These are phyloP conservation scores for Cubamyces lactineus DNA, from an alignment of 768 basidiomycete species.

Conservation along the genomic window DNA sequence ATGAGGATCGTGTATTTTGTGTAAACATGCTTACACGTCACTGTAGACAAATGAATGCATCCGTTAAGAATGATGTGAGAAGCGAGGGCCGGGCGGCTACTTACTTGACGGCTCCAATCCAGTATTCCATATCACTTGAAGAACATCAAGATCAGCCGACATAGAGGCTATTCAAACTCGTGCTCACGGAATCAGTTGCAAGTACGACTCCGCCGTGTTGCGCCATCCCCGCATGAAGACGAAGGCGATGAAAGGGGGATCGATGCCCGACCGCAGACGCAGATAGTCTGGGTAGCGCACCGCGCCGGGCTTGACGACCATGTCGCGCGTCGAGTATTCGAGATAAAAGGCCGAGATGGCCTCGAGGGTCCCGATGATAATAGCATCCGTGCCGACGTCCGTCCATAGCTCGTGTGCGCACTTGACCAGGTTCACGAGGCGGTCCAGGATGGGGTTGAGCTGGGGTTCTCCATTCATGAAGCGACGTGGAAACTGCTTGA, in stretches of 20 bases:
- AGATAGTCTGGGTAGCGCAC: conserved; percentile 36
- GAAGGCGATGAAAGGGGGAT: conserved; percentile 42
- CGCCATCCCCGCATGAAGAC: conserved; percentile 35
- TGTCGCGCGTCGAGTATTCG: conserved; percentile 36
- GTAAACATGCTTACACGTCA: conserved; percentile 6
- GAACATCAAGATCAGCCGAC: not conserved
- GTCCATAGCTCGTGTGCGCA: conserved; percentile 11
- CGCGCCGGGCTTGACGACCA: conserved; percentile 33
- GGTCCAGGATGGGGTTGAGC: conserved; percentile 3
- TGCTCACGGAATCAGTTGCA: conserved; percentile 42
- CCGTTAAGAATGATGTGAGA: not conserved
- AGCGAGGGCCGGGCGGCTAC: not conserved
- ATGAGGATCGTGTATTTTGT: not conserved
- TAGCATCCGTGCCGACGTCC: conserved; percentile 6
- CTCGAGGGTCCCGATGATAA: conserved; percentile 40
- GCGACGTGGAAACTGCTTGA: conserved; percentile 4
- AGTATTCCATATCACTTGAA: conserved; percentile 17
- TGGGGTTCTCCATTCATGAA: conserved; percentile 4
- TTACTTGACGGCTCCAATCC: conserved; percentile 17
- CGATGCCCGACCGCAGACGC: conserved; percentile 36
- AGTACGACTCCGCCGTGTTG: conserved; percentile 34
- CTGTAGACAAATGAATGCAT: not conserved
- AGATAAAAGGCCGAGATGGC: conserved; percentile 40
- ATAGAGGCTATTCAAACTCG: not conserved
- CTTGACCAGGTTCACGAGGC: conserved; percentile 4